A percentile compares a stretch with the other conserved stretches of the same genome.
phyloP scores from a whole-genome alignment of 371 early-diverging fungal species.

The Mucor lusitanicus region DNA sequence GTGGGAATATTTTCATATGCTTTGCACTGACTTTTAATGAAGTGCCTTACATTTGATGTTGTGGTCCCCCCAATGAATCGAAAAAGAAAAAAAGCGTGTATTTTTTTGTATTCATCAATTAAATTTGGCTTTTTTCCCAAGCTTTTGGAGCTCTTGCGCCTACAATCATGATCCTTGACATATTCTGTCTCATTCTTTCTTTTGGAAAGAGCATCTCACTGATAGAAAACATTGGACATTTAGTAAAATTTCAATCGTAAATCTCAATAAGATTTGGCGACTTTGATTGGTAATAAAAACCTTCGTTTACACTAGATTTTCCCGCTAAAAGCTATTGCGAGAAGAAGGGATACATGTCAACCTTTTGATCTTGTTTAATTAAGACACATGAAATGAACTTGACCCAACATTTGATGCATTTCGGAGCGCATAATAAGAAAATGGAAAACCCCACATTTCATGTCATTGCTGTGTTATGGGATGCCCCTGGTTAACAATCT shows the following conservation, averaged over 20 bases:
- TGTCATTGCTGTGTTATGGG: not conserved
- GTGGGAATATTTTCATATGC: slow-evolving; percentile 10
- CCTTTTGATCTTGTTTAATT: not conserved
- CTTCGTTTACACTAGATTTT: slow-evolving; percentile 7
- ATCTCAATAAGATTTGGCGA: not conserved
- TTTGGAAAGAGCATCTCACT: not conserved
- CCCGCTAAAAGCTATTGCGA: not conserved
- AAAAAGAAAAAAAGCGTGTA: not conserved
- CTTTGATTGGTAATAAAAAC: slow-evolving; percentile 1
- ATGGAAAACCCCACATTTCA: not conserved
- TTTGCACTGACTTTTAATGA: not conserved
- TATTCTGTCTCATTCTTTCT: not conserved
- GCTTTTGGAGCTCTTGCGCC: not conserved
- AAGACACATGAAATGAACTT: not conserved
- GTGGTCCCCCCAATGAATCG: not conserved
- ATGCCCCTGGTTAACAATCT: not conserved
- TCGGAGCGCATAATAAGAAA: not conserved
- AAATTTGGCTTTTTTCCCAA: not conserved
- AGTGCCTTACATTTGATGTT: not conserved
- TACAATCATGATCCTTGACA: not conserved
- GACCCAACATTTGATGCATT: not conserved
- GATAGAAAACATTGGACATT: not conserved
- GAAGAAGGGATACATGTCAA: not conserved
- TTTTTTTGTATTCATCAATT: not conserved
- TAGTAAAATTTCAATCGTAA: not conserved